Evolutionary conservation across 2,329 filamentous ascomycete species (phyloP), one percentile per base, ranked within the genome.

Genomic region (Leptographium galeiforme): DNA sequence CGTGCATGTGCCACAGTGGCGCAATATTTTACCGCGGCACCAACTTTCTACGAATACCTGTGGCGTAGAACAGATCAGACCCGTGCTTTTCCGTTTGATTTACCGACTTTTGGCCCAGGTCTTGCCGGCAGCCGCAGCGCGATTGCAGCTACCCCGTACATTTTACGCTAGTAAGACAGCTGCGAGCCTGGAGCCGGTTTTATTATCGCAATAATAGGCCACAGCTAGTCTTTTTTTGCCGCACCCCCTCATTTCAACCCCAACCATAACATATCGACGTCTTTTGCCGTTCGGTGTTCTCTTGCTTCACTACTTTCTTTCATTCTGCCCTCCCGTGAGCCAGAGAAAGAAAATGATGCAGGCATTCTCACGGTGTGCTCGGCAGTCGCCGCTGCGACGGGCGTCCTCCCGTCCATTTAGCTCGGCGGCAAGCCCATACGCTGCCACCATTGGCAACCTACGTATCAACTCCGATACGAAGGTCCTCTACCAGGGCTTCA

Each of bases 401-500:
- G 65, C 72, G 58, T 68, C 75, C 66, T 79, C 81, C 68, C 84
- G 89, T 69, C 72, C 76, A 62, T 95, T 95, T 76, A 84, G 85
- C 68, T 84, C 85, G 51, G 72, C 77, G 60, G 77, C 77, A 57
- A 79, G 82, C 61, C 80, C 81, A 58, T 91, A 91, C 69, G 72
- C 82, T 62, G 70, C 79, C 64, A 91, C 87, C 56, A 76, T 84
- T 67, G 75, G 84, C 66, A 97, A 97, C 78, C 81, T 97, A 66
- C 86, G 89, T 73, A 90, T 97, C 77, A 95, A 89, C 72, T 68
- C 76, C 69, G 84, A 96, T 62, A 98, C 93, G 64, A 94, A 93
- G 76, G 89, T 98, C 62, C 76, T 97, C 65, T 97, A 82, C 77
- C 93, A 98, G 76, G 93, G 93, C 62, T 97, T 97, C 72, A 97